These are phyloP conservation scores for Jatropha multifida DNA, from an alignment of 441 rosid genomes.

Conservation along the genomic window DNA sequence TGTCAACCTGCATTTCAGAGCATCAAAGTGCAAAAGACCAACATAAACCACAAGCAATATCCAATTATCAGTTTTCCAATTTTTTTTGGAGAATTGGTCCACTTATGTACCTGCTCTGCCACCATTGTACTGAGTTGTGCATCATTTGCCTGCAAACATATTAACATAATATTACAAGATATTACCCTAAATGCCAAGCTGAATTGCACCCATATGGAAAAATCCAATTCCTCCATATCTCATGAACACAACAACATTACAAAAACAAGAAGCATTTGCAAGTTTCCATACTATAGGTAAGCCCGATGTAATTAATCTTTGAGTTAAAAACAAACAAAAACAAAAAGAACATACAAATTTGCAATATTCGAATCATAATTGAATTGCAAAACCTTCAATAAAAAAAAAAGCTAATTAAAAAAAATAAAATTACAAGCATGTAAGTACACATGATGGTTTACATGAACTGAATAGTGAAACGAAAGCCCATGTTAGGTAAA, in stretches of 20 bases:
- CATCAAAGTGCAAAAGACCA: neutral
- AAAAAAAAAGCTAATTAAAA: neutral
- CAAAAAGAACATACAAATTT: too few relatives aligned
- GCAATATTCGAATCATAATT: neutral
- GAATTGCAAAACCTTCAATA: neutral
- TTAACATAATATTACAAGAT: constrained; percentile 9
- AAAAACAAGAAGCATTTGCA: too few relatives aligned
- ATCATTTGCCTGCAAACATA: constrained; percentile 71
- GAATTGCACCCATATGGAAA: neutral
- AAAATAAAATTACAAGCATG: too few relatives aligned
- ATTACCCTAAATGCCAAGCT: neutral
- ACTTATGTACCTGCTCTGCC: constrained; percentile 75
- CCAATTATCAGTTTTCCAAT: neutral
- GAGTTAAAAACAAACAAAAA: too few relatives aligned
- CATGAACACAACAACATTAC: neutral
- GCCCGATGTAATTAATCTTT: too few relatives aligned
- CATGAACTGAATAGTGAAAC: neutral
- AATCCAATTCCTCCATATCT: neutral
- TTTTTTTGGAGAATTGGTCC: neutral
- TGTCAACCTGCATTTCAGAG: constrained; percentile 67
- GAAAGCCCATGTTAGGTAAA: neutral
- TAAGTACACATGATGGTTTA: neutral
- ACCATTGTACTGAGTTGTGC: constrained; percentile 99
- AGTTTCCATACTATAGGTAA: too few relatives aligned
- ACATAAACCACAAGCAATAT: constrained; percentile 1